phyloP scores from a whole-genome alignment of 1,139 yeast genomes.

The Pichia sp. region DNA sequence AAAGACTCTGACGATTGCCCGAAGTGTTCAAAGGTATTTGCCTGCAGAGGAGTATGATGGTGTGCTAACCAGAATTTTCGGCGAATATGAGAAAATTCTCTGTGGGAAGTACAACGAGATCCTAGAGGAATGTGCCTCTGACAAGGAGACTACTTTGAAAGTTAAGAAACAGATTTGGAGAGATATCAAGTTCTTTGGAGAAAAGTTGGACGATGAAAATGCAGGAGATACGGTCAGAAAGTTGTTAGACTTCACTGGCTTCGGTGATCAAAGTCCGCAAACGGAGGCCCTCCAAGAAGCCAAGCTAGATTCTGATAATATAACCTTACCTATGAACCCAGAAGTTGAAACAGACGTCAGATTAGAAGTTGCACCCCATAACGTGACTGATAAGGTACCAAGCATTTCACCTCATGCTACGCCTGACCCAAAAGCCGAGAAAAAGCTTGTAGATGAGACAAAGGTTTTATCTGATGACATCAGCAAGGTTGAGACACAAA shows the following conservation, averaged over 20 bases:
- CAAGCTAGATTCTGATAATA: no score
- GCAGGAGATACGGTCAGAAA: conserved; percentile 66
- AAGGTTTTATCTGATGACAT: no score
- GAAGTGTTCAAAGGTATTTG: conserved; percentile 56
- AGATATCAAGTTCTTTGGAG: conserved; percentile 65
- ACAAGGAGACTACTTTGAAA: not conserved
- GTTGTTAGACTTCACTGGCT: conserved; percentile 44
- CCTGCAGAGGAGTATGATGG: conserved; percentile 48
- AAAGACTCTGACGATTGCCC: conserved; percentile 60
- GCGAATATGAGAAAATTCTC: conserved; percentile 53
- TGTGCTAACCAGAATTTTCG: conserved; percentile 55
- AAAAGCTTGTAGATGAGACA: no score
- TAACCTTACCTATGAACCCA: no score
- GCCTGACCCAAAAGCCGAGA: no score
- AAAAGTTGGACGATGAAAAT: conserved; percentile 51
- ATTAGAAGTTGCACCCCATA: no score
- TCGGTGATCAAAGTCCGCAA: not conserved
- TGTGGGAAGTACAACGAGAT: conserved; percentile 42
- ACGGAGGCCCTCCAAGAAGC: no score
- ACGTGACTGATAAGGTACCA: no score
- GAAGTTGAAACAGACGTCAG: no score
- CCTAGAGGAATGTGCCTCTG: not conserved
- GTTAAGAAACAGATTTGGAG: conserved; percentile 45
- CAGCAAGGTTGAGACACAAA: no score
- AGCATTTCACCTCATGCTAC: no score